phyloP scores from a whole-genome alignment of 2,329 filamentous ascomycete genomes.

The Rutstroemia sp. region DNA sequence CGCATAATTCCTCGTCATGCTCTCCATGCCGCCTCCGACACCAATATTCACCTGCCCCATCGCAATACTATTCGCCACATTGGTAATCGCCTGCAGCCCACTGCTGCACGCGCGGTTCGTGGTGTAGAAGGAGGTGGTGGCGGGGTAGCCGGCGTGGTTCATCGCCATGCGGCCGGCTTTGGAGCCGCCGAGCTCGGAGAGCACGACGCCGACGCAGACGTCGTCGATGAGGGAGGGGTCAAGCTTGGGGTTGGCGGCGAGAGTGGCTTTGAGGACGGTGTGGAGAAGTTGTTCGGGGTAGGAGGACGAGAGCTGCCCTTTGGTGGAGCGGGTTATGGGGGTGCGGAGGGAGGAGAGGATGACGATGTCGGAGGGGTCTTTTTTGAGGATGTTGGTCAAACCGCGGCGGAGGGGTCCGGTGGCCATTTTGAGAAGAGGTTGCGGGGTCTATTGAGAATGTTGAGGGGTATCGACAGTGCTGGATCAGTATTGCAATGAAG shows the following conservation, averaged over 20 bases:
- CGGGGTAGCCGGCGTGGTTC: slow-evolving; percentile 72
- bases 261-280: slow-evolving; percentile 57
- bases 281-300: slow-evolving; percentile 86
- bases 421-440: slow-evolving; percentile 4
- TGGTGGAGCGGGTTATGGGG: slow-evolving; percentile 75
- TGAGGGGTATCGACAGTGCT: not conserved
- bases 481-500: too few species aligned
- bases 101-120: slow-evolving; percentile 83
- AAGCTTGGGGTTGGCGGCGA: slow-evolving; percentile 65
- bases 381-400: slow-evolving; percentile 67
- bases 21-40: slow-evolving; percentile 88
- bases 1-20: slow-evolving; percentile 90
- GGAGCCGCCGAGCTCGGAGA: slow-evolving; percentile 82
- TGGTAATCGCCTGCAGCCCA: slow-evolving; percentile 69
- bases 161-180: slow-evolving; percentile 91
- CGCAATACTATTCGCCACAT: slow-evolving; percentile 68
- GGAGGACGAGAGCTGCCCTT: slow-evolving; percentile 76
- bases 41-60: slow-evolving; percentile 65
- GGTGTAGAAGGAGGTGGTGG: slow-evolving; percentile 70
- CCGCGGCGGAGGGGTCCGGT: slow-evolving; percentile 58
- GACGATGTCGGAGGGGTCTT: slow-evolving; percentile 74
- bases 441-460: not conserved
- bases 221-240: slow-evolving; percentile 67
- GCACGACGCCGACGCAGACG: slow-evolving; percentile 78
- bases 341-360: slow-evolving; percentile 88